Evolutionary conservation across 495 filamentous ascomycete genomes (phyloP), one percentile per base, ranked within the genome.

Genomic region (Penicillium subrubescens): DNA sequence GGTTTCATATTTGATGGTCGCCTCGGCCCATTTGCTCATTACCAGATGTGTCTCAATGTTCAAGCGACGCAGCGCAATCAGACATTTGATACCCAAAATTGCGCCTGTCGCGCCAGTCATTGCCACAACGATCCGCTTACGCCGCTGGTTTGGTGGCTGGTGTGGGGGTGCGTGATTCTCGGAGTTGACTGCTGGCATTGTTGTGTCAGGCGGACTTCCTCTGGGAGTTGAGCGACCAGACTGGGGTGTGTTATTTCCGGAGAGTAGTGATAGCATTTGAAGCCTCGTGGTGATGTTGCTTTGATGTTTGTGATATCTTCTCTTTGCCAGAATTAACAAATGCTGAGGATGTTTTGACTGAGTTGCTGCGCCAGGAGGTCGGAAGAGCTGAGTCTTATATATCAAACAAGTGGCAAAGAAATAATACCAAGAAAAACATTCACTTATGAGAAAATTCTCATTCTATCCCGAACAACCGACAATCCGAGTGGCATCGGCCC

Each of bases 71-170:
- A 82, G 72, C 10, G 73, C 73, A 5, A 73, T 64, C 27, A 82
- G 73, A 0, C 74, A 35, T 44, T 72, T 79, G 52, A 80, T 78
- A 0, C 76, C 77, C 17, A 79, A 66, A 2, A 76, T 63, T 7
- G 78, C 69, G 1, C 78, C 79, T 0, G 77, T 82, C 6, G 78
- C 78, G 3, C 78, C 79, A 3, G 77, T 82, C 69, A 81, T 77
- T 19, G 71, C 79, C 1, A 82, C 69, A 15, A 80, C 68, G 60
- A 81, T 78, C 14, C 67, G 43, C 60, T 65, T 23, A 17, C 33
- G 48, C 7, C 19, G 37, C 27, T 17, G 29, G 37, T 23, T 52
- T 5, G 23, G 27, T 55, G 35, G 57, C n/a, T 46, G 53, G 4
- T 61, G 57, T 34, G 21, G 8, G n/a, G 23, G 39, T 15, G 39